Evolutionary conservation across 306 rosid species (phyloP).

Genomic region (Hippophae gyantsensis): DNA sequence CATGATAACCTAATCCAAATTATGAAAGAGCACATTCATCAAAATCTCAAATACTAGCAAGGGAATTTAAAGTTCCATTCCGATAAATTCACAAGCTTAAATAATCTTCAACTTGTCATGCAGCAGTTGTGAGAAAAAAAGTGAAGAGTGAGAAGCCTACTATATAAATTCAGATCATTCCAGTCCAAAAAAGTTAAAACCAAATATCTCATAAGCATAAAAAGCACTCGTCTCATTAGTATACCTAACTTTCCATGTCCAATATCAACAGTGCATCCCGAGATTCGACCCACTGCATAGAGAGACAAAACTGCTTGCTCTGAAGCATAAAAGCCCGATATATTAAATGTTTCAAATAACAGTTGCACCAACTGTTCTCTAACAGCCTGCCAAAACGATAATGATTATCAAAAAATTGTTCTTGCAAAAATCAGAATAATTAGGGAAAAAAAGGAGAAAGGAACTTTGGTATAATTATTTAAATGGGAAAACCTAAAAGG

Average conservation of each 20-base stretch:
- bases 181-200: not conserved
- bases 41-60: no score
- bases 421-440: not conserved
- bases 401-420: constrained; percentile 3
- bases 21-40: no score
- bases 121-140: no score
- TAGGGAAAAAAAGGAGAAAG: not conserved
- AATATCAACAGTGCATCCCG: constrained; percentile 95
- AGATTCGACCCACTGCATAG: constrained; percentile 90
- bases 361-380: constrained; percentile 95
- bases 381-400: constrained; percentile 50
- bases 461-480: not conserved
- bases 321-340: constrained; percentile 97
- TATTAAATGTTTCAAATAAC: constrained; percentile 97
- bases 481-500: not conserved
- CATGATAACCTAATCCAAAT: no score
- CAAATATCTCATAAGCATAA: not conserved
- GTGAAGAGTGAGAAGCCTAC: no score
- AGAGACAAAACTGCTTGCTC: constrained; percentile 94
- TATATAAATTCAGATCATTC: no score
- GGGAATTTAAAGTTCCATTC: no score
- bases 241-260: constrained; percentile 98
- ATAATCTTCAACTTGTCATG: no score
- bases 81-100: no score
- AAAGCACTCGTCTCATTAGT: constrained; percentile 2